These are phyloP conservation scores for Annona cherimola DNA, from an alignment of 164 flowering plant species.

Conservation along the genomic window DNA sequence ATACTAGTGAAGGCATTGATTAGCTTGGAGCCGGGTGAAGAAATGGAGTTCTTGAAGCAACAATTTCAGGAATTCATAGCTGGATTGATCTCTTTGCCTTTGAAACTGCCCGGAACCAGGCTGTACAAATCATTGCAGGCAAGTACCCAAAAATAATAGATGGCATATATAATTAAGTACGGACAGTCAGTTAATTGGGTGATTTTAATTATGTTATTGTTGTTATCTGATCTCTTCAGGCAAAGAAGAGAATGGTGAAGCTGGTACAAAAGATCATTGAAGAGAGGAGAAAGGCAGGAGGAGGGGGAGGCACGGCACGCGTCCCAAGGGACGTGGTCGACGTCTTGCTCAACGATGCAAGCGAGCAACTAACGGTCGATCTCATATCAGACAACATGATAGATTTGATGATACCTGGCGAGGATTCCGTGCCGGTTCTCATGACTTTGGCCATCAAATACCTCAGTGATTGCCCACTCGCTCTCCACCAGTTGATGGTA, in stretches of 20 bases:
- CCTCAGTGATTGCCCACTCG: slow-evolving; percentile 73
- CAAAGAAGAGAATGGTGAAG: slow-evolving; percentile 81
- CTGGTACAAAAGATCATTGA: slow-evolving; percentile 52
- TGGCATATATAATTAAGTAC: background rate
- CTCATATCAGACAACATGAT: slow-evolving; percentile 80
- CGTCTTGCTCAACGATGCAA: slow-evolving; percentile 53
- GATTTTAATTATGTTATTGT: too few relatives aligned
- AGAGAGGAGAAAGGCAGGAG: slow-evolving; percentile 34
- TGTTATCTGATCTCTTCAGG: slow-evolving; percentile 42
- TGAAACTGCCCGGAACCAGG: slow-evolving; percentile 74
- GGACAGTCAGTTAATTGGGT: background rate
- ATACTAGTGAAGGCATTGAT: slow-evolving; percentile 86
- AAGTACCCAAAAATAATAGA: slow-evolving; percentile 12
- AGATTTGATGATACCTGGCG: slow-evolving; percentile 97
- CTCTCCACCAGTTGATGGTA: slow-evolving; percentile 69
- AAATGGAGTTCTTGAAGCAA: slow-evolving; percentile 64
- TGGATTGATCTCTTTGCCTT: slow-evolving; percentile 82
- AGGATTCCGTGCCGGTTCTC: slow-evolving; percentile 87
- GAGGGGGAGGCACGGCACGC: slow-evolving; percentile 7
- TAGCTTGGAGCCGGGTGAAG: slow-evolving; percentile 71
- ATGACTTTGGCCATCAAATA: slow-evolving; percentile 88
- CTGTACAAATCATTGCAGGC: slow-evolving; percentile 83
- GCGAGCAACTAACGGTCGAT: slow-evolving; percentile 52
- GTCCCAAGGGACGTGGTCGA: slow-evolving; percentile 64
- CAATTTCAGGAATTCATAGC: slow-evolving; percentile 78